Evolutionary conservation across 495 filamentous ascomycete genomes (phyloP).

Genomic region (Aspergillus kassunensis): DNA sequence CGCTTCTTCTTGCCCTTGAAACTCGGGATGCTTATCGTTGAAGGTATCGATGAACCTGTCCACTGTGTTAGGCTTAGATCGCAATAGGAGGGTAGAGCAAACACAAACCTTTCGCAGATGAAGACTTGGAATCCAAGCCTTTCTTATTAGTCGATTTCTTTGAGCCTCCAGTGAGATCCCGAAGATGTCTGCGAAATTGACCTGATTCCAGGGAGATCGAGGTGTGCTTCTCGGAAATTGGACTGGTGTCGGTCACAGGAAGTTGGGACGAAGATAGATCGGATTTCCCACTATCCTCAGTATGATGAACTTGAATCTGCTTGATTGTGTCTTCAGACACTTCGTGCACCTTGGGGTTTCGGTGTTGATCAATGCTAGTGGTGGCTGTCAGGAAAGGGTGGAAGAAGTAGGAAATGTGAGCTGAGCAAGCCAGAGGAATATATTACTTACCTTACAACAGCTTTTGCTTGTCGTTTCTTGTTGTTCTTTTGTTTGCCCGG

Average conservation of each 20-base stretch:
- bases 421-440: too few species aligned
- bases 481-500: constrained; percentile 1
- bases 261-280: neutral
- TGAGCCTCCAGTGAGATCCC: constrained; percentile 8
- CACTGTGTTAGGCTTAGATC: constrained; percentile 2
- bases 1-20: neutral
- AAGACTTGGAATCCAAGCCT: constrained; percentile 7
- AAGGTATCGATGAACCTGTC: neutral
- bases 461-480: neutral
- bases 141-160: constrained; percentile 2
- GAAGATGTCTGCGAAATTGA: constrained; percentile 9
- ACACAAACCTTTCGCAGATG: neutral
- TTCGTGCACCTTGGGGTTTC: neutral
- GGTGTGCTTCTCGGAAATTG: neutral
- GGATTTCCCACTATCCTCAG: constrained; percentile 1
- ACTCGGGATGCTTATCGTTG: constrained; percentile 1
- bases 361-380: neutral
- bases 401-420: too few species aligned
- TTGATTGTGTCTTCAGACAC: constrained; percentile 5
- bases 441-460: neutral
- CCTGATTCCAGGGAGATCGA: neutral
- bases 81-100: neutral
- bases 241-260: neutral
- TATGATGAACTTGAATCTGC: constrained; percentile 9
- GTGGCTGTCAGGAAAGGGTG: neutral